Conservation (phyloP, 2,329 filamentous ascomycete species). For the Plectosphaerella plurivora region DNA sequence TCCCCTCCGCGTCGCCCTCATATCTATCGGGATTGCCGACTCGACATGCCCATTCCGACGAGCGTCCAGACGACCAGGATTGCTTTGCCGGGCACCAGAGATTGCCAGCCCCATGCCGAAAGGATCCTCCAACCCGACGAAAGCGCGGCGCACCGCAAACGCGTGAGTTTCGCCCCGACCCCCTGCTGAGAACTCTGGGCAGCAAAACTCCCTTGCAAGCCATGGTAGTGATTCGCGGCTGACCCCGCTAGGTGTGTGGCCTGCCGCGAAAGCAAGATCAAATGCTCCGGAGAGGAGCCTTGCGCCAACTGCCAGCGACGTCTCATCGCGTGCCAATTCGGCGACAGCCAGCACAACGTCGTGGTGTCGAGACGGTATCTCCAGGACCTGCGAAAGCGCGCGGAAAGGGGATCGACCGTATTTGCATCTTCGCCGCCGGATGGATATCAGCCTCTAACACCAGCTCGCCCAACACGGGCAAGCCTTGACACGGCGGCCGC, state of each 20-base stretch:
- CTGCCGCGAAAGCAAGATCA: slow-evolving; percentile 28
- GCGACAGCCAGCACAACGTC: slow-evolving; percentile 21
- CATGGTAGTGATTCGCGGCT: not conserved
- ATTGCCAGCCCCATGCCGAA: not conserved
- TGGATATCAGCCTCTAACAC: not conserved
- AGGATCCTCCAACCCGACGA: not conserved
- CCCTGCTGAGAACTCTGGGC: not conserved
- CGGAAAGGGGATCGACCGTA: slow-evolving; percentile 10
- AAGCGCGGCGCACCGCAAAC: slow-evolving; percentile 18
- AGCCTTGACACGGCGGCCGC: not conserved
- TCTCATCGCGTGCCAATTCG: slow-evolving; percentile 22
- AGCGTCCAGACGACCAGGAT: too few relatives aligned
- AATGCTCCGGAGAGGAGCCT: slow-evolving; percentile 26
- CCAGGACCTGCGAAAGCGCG: not conserved
- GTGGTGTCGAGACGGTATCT: slow-evolving; percentile 13
- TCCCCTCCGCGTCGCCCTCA: too few relatives aligned
- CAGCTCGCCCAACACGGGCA: not conserved
- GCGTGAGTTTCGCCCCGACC: slow-evolving; percentile 13
- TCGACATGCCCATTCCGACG: too few relatives aligned
- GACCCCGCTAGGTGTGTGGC: slow-evolving; percentile 18
- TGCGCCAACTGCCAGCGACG: slow-evolving; percentile 25
- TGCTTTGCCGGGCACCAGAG: not conserved
- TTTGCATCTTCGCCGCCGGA: not conserved
- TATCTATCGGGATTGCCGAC: too few relatives aligned
- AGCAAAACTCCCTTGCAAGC: not conserved